These are phyloP conservation scores for Phaeosphaeria sp. DNA, from an alignment of 2,329 filamentous ascomycete genomes.

Conservation along the genomic window DNA sequence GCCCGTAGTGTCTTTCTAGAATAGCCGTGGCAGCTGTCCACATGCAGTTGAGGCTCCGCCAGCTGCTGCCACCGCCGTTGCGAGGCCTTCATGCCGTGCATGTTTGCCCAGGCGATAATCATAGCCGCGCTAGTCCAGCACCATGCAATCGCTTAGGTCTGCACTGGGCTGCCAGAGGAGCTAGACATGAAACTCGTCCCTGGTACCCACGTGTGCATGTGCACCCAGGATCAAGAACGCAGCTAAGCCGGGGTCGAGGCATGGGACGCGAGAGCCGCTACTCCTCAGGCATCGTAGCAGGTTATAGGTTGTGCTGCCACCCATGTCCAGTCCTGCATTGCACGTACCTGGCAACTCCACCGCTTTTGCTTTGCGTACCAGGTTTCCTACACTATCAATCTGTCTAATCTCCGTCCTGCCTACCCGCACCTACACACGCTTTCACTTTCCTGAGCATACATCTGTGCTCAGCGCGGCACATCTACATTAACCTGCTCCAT, in stretches of 20 bases:
- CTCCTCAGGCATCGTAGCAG: constrained; percentile 40
- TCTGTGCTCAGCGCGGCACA: constrained; percentile 29
- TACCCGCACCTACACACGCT: constrained; percentile 1
- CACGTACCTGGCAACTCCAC: constrained; percentile 26
- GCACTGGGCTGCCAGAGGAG: constrained; percentile 23
- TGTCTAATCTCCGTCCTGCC: constrained; percentile 21
- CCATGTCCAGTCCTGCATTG: constrained; percentile 34
- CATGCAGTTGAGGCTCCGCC: constrained; percentile 23
- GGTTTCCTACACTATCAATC: constrained; percentile 16
- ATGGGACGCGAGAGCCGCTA: constrained; percentile 36
- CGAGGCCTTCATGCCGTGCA: constrained; percentile 9
- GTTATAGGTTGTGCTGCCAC: constrained; percentile 45
- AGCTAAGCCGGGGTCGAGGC: constrained; percentile 33
- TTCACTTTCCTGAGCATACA: constrained; percentile 25
- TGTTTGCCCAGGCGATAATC: constrained; percentile 9
- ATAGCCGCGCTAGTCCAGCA: constrained; percentile 21
- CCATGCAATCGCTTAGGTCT: constrained; percentile 28
- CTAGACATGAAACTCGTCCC: constrained; percentile 47
- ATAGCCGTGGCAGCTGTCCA: constrained; percentile 20
- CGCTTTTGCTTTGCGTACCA: constrained; percentile 16
- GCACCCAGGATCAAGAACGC: constrained; percentile 36
- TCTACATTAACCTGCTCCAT: constrained; percentile 34
- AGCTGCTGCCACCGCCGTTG: constrained; percentile 27
- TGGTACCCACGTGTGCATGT: constrained; percentile 46
- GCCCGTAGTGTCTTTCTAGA: constrained; percentile 29